Evolutionary conservation across 805 yeast genomes (phyloP).

Genomic region (Komagataella pastoris): DNA sequence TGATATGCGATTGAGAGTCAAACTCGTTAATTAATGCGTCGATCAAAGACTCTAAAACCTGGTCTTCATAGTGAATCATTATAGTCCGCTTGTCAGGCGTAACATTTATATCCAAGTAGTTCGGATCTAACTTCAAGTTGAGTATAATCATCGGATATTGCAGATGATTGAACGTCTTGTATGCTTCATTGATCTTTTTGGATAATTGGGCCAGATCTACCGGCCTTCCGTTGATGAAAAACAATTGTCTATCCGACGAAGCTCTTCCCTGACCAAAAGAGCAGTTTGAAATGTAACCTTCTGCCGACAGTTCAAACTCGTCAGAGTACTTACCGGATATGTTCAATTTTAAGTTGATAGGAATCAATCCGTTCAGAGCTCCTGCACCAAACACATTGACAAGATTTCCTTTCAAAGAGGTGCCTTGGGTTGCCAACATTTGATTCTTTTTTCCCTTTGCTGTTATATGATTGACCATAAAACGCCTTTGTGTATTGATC

Average conservation of each 20-base stretch:
- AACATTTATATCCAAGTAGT: slow-evolving; percentile 66
- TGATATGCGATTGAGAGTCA: slow-evolving; percentile 18
- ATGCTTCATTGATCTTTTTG: slow-evolving; percentile 59
- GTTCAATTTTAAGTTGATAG: slow-evolving; percentile 28
- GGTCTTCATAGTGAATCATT: slow-evolving; percentile 50
- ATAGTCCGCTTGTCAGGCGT: slow-evolving; percentile 83
- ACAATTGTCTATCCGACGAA: slow-evolving; percentile 59
- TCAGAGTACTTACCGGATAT: slow-evolving; percentile 11
- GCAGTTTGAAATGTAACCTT: slow-evolving; percentile 62
- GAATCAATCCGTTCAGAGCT: slow-evolving; percentile 43
- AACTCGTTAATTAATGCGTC: slow-evolving; percentile 43
- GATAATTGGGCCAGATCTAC: slow-evolving; percentile 39
- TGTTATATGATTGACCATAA: slow-evolving; percentile 43
- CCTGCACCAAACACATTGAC: slow-evolving; percentile 59
- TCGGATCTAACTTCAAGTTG: slow-evolving; percentile 39
- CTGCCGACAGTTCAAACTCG: slow-evolving; percentile 15
- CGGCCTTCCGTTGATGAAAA: slow-evolving; percentile 71
- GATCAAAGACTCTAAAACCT: slow-evolving; percentile 20
- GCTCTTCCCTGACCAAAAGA: slow-evolving; percentile 72
- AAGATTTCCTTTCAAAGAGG: slow-evolving; percentile 40
- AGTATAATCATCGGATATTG: slow-evolving; percentile 65
- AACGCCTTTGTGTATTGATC: slow-evolving; percentile 40
- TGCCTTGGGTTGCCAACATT: slow-evolving; percentile 47
- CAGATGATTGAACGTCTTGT: slow-evolving; percentile 53
- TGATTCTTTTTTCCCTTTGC: slow-evolving; percentile 33